These are phyloP conservation scores for Candida germanica DNA, from an alignment of 805 yeast species.

Conservation along the genomic window DNA sequence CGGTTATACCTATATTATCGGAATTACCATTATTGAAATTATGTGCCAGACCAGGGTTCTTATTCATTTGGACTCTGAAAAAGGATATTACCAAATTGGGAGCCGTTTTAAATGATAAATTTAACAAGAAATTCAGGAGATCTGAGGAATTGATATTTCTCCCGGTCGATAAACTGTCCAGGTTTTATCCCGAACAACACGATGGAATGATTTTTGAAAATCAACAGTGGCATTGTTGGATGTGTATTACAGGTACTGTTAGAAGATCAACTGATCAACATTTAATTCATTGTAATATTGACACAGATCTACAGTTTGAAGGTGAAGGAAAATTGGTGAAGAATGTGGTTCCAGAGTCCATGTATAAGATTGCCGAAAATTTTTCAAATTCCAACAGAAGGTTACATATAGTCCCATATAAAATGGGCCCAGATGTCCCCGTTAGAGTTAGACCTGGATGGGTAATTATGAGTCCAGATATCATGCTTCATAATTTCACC, in stretches of 20 bases:
- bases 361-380: slow-evolving; percentile 83
- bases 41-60: slow-evolving; percentile 80
- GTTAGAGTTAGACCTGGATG: slow-evolving; percentile 78
- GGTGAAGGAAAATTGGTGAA: slow-evolving; percentile 11
- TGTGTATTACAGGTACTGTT: slow-evolving; percentile 95
- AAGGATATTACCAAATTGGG: slow-evolving; percentile 64
- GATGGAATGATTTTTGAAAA: slow-evolving; percentile 48
- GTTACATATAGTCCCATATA: slow-evolving; percentile 78
- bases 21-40: slow-evolving; percentile 69
- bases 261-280: slow-evolving; percentile 80
- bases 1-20: slow-evolving; percentile 59
- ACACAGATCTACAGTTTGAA: slow-evolving; percentile 83
- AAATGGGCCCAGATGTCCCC: slow-evolving; percentile 62
- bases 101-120: slow-evolving; percentile 46
- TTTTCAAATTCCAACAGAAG: slow-evolving; percentile 80
- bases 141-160: slow-evolving; percentile 87
- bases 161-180: slow-evolving; percentile 63
- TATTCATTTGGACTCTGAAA: slow-evolving; percentile 86
- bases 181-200: slow-evolving; percentile 59
- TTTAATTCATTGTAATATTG: slow-evolving; percentile 87
- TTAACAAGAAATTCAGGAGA: slow-evolving; percentile 70
- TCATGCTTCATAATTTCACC: slow-evolving; percentile 65
- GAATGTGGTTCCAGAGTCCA: slow-evolving; percentile 56
- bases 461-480: slow-evolving; percentile 87
- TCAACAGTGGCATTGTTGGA: slow-evolving; percentile 96